These are phyloP conservation scores for Piper betle DNA, from an alignment of 164 flowering plant genomes.

Conservation along the genomic window DNA sequence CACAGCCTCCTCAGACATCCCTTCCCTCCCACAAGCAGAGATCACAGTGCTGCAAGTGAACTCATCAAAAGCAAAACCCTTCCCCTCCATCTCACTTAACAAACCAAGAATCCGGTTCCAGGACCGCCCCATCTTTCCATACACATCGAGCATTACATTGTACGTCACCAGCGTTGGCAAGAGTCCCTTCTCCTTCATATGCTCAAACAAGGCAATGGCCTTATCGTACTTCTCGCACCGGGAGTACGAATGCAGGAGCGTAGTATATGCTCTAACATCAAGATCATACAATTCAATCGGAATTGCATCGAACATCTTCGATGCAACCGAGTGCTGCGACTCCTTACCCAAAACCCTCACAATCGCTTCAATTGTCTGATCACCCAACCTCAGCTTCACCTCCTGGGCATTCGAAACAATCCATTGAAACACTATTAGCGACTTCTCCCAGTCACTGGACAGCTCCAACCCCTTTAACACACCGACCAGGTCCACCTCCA, in stretches of 20 bases:
- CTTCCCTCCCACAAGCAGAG: conserved; percentile 87
- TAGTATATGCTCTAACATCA: conserved; percentile 63
- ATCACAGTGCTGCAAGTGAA: conserved; percentile 88
- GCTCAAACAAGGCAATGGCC: conserved; percentile 43
- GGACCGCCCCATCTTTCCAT: conserved; percentile 82
- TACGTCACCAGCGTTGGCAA: conserved; percentile 67
- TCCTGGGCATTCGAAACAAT: conserved; percentile 15
- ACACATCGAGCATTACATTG: conserved; percentile 84
- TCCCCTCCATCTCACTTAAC: conserved; percentile 60
- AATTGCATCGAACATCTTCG: conserved; percentile 55
- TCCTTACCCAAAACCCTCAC: conserved; percentile 62
- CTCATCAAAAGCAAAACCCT: conserved; percentile 65
- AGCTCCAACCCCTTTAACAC: conserved; percentile 57
- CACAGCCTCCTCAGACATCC: conserved; percentile 61
- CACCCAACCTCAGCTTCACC: conserved; percentile 17
- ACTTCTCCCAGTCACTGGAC: conserved; percentile 52
- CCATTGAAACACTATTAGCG: conserved; percentile 67
- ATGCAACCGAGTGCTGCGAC: conserved; percentile 50
- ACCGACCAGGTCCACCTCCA: conserved; percentile 42
- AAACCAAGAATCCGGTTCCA: conserved; percentile 53
- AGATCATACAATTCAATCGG: conserved; percentile 43
- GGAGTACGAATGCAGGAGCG: conserved; percentile 58
- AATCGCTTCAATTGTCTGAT: conserved; percentile 42
- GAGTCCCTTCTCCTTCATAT: conserved; percentile 44
- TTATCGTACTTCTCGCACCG: conserved; percentile 41